Conservation (phyloP, 179 eudicot genomes). For the Patellifolia procumbens region DNA sequence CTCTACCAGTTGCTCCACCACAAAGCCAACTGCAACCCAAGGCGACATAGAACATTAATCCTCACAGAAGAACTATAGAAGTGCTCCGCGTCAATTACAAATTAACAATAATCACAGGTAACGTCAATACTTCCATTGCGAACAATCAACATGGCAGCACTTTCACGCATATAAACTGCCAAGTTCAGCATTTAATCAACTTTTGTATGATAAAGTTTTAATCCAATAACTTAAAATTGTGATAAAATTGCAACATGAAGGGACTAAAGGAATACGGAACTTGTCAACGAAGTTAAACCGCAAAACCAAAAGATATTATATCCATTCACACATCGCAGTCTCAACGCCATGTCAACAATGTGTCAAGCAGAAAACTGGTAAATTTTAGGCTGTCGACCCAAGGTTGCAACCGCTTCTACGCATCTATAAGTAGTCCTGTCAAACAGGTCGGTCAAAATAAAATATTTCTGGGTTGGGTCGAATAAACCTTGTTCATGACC, state of each 20-base stretch:
- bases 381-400: background rate
- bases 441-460: too few relatives aligned
- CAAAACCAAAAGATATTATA: background rate
- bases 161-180: background rate
- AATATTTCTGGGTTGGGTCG: too few relatives aligned
- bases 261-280: background rate
- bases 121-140: background rate
- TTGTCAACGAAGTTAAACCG: background rate
- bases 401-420: background rate
- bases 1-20: slow-evolving; percentile 65
- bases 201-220: background rate
- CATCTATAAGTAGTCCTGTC: background rate
- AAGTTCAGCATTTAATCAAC: background rate
- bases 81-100: background rate
- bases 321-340: background rate
- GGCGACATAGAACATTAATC: background rate
- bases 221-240: background rate
- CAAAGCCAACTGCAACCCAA: slow-evolving; percentile 64
- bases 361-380: background rate
- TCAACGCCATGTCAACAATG: background rate
- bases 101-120: background rate
- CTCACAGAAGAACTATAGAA: background rate
- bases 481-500: too few relatives aligned
- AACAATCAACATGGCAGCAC: slow-evolving; percentile 4
- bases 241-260: background rate